Evolutionary conservation across 2,329 filamentous ascomycete genomes (phyloP).

Genomic region (Amesomyces nigricolor): DNA sequence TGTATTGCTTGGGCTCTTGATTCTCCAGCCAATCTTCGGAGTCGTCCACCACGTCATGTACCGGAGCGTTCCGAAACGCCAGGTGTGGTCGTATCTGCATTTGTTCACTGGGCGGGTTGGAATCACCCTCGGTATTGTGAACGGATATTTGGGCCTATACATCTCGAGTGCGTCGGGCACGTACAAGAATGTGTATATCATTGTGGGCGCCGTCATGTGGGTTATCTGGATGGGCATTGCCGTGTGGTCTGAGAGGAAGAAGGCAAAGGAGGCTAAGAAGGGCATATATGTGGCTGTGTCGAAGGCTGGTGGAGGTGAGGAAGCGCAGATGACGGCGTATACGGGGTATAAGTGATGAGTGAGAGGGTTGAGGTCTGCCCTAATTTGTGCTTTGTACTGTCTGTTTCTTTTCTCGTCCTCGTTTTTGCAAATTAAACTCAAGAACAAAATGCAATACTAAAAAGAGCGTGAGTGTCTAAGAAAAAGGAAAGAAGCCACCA

Average conservation of each 20-base stretch:
- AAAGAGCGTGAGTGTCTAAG: not conserved
- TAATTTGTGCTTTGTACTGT: too few species aligned
- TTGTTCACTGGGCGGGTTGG: constrained; percentile 38
- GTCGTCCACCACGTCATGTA: constrained; percentile 39
- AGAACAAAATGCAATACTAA: too few species aligned
- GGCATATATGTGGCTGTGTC: not conserved
- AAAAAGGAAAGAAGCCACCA: not conserved
- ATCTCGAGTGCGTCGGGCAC: constrained; percentile 30
- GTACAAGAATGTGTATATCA: constrained; percentile 34
- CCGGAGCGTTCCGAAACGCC: constrained; percentile 34
- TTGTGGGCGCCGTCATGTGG: constrained; percentile 36
- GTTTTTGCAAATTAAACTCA: too few species aligned
- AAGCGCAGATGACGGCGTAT: not conserved
- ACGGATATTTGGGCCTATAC: constrained; percentile 40
- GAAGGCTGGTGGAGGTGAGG: not conserved
- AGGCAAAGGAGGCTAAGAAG: constrained; percentile 10
- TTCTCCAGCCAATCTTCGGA: constrained; percentile 40
- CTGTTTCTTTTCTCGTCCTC: too few species aligned
- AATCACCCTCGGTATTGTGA: constrained; percentile 40
- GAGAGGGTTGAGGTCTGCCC: not conserved
- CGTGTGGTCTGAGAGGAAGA: constrained; percentile 29
- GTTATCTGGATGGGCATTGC: constrained; percentile 35
- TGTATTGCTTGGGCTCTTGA: constrained; percentile 35
- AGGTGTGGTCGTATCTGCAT: constrained; percentile 39
- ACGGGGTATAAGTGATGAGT: not conserved